A percentile compares a stretch with the other conserved stretches of the same genome.
These are phyloP conservation scores for Komagataella kurtzmanii DNA, from an alignment of 805 yeast genomes.

Conservation along the genomic window DNA sequence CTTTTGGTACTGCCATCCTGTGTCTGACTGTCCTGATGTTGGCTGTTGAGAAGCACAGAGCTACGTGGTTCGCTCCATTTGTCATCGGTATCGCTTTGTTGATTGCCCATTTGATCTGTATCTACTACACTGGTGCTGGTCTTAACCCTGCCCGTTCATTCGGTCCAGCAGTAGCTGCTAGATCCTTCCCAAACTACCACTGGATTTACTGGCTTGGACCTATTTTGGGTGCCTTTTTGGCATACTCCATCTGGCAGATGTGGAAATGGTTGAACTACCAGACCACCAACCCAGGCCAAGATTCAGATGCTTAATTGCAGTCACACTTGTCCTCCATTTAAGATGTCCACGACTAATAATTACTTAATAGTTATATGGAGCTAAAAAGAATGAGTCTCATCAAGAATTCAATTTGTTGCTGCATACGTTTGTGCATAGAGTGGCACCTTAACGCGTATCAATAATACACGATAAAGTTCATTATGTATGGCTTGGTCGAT, in stretches of 20 bases:
- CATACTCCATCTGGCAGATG: conserved; percentile 54
- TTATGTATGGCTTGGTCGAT: not conserved
- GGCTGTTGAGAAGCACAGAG: conserved; percentile 29
- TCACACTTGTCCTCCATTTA: not conserved
- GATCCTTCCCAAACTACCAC: conserved; percentile 76
- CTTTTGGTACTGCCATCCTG: conserved; percentile 28
- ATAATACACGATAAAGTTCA: not conserved
- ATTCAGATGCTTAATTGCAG: conserved; percentile 28
- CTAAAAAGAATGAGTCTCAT: not conserved
- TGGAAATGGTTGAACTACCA: conserved; percentile 56
- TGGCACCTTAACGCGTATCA: not conserved
- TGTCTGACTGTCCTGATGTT: conserved; percentile 38
- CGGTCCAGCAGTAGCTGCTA: conserved; percentile 37
- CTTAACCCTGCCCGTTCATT: conserved; percentile 42
- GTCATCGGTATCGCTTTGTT: conserved; percentile 44
- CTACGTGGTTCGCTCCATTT: conserved; percentile 32
- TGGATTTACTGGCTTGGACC: conserved; percentile 96
- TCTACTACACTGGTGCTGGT: conserved; percentile 42
- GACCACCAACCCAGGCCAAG: conserved; percentile 60
- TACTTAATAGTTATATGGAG: not conserved
- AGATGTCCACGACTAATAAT: not conserved
- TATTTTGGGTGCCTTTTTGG: conserved; percentile 50
- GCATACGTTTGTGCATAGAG: not conserved
- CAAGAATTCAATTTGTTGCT: not conserved
- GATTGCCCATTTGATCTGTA: conserved; percentile 27